These are phyloP conservation scores for grape (Vitis vinifera) DNA, from an alignment of 164 flowering plant species.

Conservation along the genomic window DNA sequence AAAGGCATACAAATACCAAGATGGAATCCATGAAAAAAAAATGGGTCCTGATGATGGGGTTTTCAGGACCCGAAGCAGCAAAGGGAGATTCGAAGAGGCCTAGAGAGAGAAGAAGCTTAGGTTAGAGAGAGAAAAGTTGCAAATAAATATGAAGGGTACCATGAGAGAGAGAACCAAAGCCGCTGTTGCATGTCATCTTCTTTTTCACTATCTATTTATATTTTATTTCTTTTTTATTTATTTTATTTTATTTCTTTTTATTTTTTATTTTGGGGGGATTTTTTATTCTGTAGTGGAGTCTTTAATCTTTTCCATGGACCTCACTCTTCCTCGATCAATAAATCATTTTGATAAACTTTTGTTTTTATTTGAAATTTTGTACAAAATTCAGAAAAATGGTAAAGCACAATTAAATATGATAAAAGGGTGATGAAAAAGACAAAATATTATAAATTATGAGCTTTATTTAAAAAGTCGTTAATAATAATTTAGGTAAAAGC, in stretches of 20 bases:
- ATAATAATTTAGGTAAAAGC: no score
- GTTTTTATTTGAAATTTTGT: no score
- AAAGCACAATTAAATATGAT: no score
- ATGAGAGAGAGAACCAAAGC: constrained; percentile 6
- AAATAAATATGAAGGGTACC: not conserved
- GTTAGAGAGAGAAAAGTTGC: constrained; percentile 7
- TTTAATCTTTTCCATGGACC: no score
- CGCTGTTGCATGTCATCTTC: constrained; percentile 27
- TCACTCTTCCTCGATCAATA: no score
- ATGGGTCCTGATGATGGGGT: constrained; percentile 26
- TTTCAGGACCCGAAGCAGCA: constrained; percentile 33
- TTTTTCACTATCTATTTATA: not conserved
- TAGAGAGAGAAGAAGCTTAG: constrained; percentile 20
- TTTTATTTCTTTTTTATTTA: not conserved
- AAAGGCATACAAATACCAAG: not conserved
- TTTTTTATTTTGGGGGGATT: not conserved
- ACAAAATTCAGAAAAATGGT: no score
- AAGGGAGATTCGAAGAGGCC: constrained; percentile 37
- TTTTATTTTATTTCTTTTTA: not conserved
- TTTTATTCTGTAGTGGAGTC: no score
- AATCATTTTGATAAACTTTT: no score
- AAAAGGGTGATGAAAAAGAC: no score
- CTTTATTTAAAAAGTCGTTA: no score
- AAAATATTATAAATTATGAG: no score
- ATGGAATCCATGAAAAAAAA: not conserved